These are phyloP conservation scores for Myxozyma vanderwaltii DNA, from an alignment of 805 yeast species.

Conservation along the genomic window DNA sequence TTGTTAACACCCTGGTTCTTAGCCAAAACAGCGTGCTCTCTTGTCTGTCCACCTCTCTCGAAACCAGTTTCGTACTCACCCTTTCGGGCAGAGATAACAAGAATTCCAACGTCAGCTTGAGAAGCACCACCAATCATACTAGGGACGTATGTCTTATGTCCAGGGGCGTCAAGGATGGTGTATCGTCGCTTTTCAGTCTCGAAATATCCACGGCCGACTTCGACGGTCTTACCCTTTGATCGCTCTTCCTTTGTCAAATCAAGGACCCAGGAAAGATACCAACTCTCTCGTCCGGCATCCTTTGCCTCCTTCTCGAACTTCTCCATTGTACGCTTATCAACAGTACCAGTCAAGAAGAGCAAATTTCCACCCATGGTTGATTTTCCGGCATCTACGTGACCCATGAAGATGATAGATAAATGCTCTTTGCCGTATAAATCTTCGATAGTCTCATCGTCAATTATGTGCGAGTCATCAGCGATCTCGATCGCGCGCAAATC, in stretches of 20 bases:
- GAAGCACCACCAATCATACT: constrained; percentile 99
- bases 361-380: constrained; percentile 99
- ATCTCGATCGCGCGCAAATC: constrained; percentile 51
- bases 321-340: constrained; percentile 97
- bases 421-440: constrained; percentile 98
- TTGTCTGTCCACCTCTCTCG: constrained; percentile 98
- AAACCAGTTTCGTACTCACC: constrained; percentile 99
- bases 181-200: constrained; percentile 98
- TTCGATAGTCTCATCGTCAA: constrained; percentile 83
- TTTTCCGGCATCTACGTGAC: constrained; percentile 99
- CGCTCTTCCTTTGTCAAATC: constrained; percentile 99
- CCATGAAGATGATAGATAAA: constrained; percentile 96
- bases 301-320: constrained; percentile 98
- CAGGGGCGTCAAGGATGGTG: constrained; percentile 98
- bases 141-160: constrained; percentile 98
- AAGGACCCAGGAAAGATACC: constrained; percentile 99
- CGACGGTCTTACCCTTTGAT: constrained; percentile 98
- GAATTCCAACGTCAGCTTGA: constrained; percentile 97
- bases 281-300: constrained; percentile 99
- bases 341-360: constrained; percentile 90
- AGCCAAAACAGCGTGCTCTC: constrained; percentile 96
- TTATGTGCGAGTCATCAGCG: constrained; percentile 71
- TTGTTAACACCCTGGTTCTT: constrained; percentile 98
- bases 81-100: constrained; percentile 96
- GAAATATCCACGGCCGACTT: constrained; percentile 96